These are phyloP conservation scores for Piper betle DNA, from an alignment of 164 flowering plant genomes.

Conservation along the genomic window DNA sequence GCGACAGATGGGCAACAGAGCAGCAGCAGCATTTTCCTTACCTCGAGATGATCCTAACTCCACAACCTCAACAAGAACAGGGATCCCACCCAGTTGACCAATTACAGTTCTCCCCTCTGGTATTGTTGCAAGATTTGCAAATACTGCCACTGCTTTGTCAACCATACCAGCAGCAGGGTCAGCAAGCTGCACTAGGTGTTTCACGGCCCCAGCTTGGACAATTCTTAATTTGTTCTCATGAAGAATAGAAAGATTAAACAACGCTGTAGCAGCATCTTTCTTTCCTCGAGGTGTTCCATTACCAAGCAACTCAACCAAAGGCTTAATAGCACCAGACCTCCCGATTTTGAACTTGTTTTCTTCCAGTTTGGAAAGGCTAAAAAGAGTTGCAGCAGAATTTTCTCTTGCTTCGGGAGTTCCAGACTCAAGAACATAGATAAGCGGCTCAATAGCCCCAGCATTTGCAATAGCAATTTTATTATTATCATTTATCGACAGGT, in stretches of 20 bases:
- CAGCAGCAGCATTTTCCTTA: slow-evolving; percentile 95
- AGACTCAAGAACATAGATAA: slow-evolving; percentile 51
- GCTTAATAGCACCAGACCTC: slow-evolving; percentile 57
- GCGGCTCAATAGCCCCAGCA: slow-evolving; percentile 22
- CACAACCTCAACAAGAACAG: too few relatives aligned
- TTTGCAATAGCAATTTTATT: slow-evolving; percentile 74
- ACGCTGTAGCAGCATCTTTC: slow-evolving; percentile 14
- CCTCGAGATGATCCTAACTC: slow-evolving; percentile 63
- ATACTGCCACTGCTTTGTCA: slow-evolving; percentile 92
- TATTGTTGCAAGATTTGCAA: slow-evolving; percentile 85
- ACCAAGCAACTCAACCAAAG: slow-evolving; percentile 29
- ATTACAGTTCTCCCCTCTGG: slow-evolving; percentile 64
- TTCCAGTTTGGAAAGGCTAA: slow-evolving; percentile 38
- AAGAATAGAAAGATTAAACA: too few relatives aligned
- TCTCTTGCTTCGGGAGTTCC: slow-evolving; percentile 91
- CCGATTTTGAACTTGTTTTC: slow-evolving; percentile 85
- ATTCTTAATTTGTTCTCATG: too few relatives aligned
- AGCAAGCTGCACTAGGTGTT: too few relatives aligned
- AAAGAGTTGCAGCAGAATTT: too few relatives aligned
- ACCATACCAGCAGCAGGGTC: slow-evolving; percentile 29
- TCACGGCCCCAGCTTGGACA: too few relatives aligned
- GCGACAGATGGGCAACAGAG: slow-evolving; percentile 72
- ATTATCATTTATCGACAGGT: slow-evolving; percentile 7
- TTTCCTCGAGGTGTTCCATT: slow-evolving; percentile 76
- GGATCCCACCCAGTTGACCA: too few relatives aligned